These are phyloP conservation scores for Entomortierella parvispora DNA, from an alignment of 192 early-diverging fungal species.

Conservation along the genomic window DNA sequence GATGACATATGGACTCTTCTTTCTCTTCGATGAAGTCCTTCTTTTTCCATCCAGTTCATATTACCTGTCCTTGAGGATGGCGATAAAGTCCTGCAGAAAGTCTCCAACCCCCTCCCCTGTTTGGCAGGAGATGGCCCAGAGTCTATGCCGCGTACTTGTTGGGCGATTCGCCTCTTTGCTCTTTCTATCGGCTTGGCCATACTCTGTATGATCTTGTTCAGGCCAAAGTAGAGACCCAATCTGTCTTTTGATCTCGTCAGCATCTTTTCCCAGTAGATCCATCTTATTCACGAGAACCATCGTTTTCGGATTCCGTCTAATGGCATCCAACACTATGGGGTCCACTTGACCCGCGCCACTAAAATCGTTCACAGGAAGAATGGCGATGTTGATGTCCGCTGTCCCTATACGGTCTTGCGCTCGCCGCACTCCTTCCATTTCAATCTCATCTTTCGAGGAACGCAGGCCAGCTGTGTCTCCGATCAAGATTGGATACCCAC, in stretches of 20 bases:
- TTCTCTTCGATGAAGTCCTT: background rate
- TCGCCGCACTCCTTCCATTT: constrained; percentile 73
- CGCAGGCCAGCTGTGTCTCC: constrained; percentile 79
- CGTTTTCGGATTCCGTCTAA: constrained; percentile 60
- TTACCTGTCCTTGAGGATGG: constrained; percentile 56
- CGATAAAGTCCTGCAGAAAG: constrained; percentile 54
- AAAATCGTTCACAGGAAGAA: constrained; percentile 59
- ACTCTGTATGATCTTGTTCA: constrained; percentile 16
- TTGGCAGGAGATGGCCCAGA: constrained; percentile 61
- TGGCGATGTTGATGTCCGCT: constrained; percentile 75
- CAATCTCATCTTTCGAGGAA: constrained; percentile 66
- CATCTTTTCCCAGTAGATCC: constrained; percentile 46
- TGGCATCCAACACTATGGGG: constrained; percentile 46
- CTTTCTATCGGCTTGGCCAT: constrained; percentile 2
- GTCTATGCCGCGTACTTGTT: too few relatives aligned
- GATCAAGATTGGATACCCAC: constrained; percentile 81
- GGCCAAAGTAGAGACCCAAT: constrained; percentile 24
- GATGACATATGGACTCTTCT: background rate
- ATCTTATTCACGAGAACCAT: constrained; percentile 74
- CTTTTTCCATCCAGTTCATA: background rate
- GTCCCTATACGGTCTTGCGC: constrained; percentile 60
- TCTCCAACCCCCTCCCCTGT: constrained; percentile 61
- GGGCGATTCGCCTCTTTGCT: too few relatives aligned
- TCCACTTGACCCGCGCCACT: constrained; percentile 12
- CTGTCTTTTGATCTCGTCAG: background rate